Base-by-base conservation (phyloP, 139 green algal genomes). In the Spirogloea muscicola region DNA sequence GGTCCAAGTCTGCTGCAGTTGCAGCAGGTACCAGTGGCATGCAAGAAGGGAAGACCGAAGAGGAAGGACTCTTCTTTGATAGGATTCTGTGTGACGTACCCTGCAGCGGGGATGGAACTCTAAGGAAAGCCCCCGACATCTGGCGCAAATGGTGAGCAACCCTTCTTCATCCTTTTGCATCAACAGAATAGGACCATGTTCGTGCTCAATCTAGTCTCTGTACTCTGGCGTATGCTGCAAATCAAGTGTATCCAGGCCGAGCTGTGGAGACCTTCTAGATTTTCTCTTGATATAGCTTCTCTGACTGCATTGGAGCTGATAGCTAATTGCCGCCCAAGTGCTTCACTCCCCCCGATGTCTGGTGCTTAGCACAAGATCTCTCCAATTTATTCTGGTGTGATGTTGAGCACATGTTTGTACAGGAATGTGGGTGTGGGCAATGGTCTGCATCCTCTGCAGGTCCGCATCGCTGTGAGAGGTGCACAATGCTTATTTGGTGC, bases 71-170 rank as follows among this genome's bases (percentile, higher is more conserved):
- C n/a, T 34, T 82, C 13, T 96, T 90, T 59, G 94, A 99, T 75
- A 85, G 95, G 62, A 91, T 99, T 58, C 85, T 99, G 57, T 94
- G 87, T 67, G 95, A 99, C 70, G 95, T 99, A 49, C 95, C 95
- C 3, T 99, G 95, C 89, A 89, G 74, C 5, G 94, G 94, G 33
- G 95, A 99, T 77, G 95, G 94, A 69, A 99, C 95, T 5, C 80
- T 98, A 76, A 89, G 95, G 40, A 99, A 99, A 84, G 88, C 91
- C 18, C 90, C 91, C 5, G 95, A 99, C 84, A 94, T 99, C 61
- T 99, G 95, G 95, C 71, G 87, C 13, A 84, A 87, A 36, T 99
- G 84, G 83, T 80, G 18, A 1, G 72, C 7, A n/a, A 3, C 42
- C 13, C 31, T 13, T 16, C 21, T 21, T 55, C 46, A 55, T 21